Evolutionary conservation across 2,329 filamentous ascomycete species (phyloP).

Genomic region (Laburnicola sp.): DNA sequence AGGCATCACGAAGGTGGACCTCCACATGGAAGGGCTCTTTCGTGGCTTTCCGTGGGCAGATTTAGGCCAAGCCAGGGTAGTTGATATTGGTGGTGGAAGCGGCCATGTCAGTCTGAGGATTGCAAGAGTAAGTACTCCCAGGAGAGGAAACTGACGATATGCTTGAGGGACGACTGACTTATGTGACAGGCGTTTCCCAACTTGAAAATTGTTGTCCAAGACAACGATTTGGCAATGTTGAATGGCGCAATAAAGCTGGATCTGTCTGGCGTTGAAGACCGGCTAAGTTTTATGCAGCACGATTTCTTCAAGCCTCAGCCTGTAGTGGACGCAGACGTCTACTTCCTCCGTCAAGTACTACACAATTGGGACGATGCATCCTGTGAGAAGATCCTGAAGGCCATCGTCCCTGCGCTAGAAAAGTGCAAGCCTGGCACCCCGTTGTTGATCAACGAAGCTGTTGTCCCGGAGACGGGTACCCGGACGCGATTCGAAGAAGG

Average conservation of each 20-base stretch:
- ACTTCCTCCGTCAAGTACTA: constrained; percentile 44
- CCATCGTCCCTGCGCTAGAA: constrained; percentile 38
- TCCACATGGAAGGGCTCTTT: constrained; percentile 19
- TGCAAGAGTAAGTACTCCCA: constrained; percentile 23
- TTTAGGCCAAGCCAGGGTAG: constrained; percentile 20
- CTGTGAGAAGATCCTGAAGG: constrained; percentile 37
- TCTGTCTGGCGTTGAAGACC: constrained; percentile 9
- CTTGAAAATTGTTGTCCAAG: constrained; percentile 20
- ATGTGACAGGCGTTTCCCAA: constrained; percentile 9
- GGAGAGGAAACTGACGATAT: neutral
- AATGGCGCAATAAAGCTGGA: constrained; percentile 2
- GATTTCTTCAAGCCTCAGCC: constrained; percentile 47
- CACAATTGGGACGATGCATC: constrained; percentile 48
- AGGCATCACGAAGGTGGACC: constrained; percentile 20
- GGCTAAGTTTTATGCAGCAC: constrained; percentile 37
- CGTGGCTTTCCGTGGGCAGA: constrained; percentile 24
- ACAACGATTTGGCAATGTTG: constrained; percentile 14
- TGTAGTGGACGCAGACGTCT: constrained; percentile 33
- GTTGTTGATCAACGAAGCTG: constrained; percentile 37
- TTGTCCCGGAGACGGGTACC: constrained; percentile 27
- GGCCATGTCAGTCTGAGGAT: constrained; percentile 26
- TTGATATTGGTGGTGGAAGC: constrained; percentile 35
- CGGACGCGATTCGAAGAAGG: constrained; percentile 21
- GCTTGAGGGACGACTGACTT: neutral
- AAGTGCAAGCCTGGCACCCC: constrained; percentile 21